Evolutionary conservation across 106 monocot species (phyloP).

Genomic region (Dendrobium huoshanense): DNA sequence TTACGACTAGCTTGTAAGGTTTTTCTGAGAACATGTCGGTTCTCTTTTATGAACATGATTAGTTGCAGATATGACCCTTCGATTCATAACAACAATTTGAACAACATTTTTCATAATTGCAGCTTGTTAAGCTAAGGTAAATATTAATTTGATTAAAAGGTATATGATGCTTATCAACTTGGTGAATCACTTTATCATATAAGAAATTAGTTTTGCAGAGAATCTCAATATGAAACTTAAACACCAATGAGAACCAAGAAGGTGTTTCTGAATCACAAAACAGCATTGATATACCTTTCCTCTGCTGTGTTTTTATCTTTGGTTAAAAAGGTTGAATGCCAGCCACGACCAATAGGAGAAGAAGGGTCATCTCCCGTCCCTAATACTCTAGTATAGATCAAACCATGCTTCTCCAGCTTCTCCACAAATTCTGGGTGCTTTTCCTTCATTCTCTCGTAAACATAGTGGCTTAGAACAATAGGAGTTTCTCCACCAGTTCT

Average conservation of each 20-base stretch:
- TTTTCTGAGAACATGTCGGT: too few relatives aligned
- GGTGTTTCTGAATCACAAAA: not conserved
- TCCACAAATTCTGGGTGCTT: constrained; percentile 75
- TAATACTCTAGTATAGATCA: constrained; percentile 62
- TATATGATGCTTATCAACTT: too few relatives aligned
- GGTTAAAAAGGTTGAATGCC: constrained; percentile 91
- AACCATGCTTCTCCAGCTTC: constrained; percentile 56
- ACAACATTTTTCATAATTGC: too few relatives aligned
- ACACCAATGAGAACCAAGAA: not conserved
- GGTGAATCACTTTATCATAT: too few relatives aligned
- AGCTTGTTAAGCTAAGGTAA: too few relatives aligned
- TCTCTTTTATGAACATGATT: too few relatives aligned
- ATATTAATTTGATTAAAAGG: too few relatives aligned
- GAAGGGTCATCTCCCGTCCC: constrained; percentile 77
- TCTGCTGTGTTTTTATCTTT: constrained; percentile 61
- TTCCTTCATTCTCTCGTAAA: constrained; percentile 63
- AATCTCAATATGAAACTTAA: not conserved
- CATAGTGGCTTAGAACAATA: constrained; percentile 65
- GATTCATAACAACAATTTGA: too few relatives aligned
- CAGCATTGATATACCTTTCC: constrained; percentile 52
- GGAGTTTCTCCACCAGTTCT: constrained; percentile 87
- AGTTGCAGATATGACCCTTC: too few relatives aligned
- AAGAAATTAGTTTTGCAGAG: not conserved
- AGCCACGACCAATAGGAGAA: constrained; percentile 82
- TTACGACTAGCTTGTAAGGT: too few relatives aligned